phyloP scores from a whole-genome alignment of 495 filamentous ascomycete genomes.

The Terfezia claveryi region DNA sequence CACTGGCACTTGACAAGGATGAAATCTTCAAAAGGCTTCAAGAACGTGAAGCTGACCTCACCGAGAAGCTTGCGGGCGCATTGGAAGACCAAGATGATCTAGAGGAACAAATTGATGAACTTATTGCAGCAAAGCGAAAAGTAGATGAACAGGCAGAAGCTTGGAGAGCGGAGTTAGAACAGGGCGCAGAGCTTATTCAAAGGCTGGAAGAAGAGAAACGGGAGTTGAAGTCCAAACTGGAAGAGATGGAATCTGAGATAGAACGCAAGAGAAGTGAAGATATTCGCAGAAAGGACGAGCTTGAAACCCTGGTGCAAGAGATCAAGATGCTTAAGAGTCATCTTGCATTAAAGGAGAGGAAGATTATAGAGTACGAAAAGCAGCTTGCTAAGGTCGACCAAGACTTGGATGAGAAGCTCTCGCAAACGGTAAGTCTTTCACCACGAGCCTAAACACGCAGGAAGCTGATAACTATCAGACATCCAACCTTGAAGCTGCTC shows the following conservation, averaged over 20 bases:
- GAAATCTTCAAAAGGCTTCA: slow-evolving; percentile 96
- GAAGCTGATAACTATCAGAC: not conserved
- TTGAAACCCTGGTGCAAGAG: slow-evolving; percentile 54
- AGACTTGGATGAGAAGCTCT: slow-evolving; percentile 71
- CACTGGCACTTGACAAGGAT: slow-evolving; percentile 88
- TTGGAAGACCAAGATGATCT: slow-evolving; percentile 85
- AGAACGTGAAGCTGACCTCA: slow-evolving; percentile 63
- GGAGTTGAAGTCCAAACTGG: slow-evolving; percentile 40
- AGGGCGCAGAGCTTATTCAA: slow-evolving; percentile 69
- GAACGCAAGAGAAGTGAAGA: slow-evolving; percentile 42
- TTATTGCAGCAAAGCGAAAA: slow-evolving; percentile 74
- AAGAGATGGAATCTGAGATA: slow-evolving; percentile 44
- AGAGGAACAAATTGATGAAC: slow-evolving; percentile 76
- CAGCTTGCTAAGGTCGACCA: slow-evolving; percentile 72
- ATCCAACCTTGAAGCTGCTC: slow-evolving; percentile 10
- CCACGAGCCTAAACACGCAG: not conserved
- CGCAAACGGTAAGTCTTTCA: slow-evolving; percentile 27
- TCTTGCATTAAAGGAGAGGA: slow-evolving; percentile 69
- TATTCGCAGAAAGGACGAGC: slow-evolving; percentile 44
- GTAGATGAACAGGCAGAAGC: slow-evolving; percentile 66
- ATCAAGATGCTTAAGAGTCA: slow-evolving; percentile 86
- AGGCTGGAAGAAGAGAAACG: slow-evolving; percentile 68
- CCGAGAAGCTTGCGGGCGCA: slow-evolving; percentile 79
- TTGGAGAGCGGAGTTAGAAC: slow-evolving; percentile 63
- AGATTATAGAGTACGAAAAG: slow-evolving; percentile 65